Conservation (phyloP, 2,329 filamentous ascomycete species). For the Alternaria metachromatica region DNA sequence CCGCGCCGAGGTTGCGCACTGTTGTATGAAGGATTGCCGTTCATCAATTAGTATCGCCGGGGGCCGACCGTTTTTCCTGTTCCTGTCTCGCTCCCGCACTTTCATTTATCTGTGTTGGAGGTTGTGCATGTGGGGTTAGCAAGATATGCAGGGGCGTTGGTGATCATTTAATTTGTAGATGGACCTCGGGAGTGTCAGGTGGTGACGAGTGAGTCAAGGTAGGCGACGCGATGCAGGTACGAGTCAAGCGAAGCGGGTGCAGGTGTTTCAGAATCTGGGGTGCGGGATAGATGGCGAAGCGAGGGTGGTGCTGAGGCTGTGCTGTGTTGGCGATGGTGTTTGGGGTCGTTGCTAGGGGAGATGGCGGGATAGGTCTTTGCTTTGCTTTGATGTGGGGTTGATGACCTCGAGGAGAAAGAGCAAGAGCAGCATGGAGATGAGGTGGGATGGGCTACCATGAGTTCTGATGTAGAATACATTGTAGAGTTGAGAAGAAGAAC, state of each 20-base stretch:
- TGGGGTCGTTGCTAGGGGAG: slow-evolving; percentile 3
- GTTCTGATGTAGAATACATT: too few species aligned
- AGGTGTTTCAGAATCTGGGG: background rate
- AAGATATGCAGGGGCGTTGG: background rate
- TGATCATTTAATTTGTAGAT: background rate
- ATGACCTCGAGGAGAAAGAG: background rate
- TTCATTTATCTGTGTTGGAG: background rate
- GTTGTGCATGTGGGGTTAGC: background rate
- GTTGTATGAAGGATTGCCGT: background rate
- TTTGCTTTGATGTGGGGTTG: background rate
- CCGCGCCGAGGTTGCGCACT: background rate
- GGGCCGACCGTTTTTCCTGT: background rate
- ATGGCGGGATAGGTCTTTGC: background rate
- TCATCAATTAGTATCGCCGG: background rate
- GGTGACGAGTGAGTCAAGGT: background rate
- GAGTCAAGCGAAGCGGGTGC: background rate
- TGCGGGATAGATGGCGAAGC: background rate
- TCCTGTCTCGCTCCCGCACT: background rate
- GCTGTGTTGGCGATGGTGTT: background rate
- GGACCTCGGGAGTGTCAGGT: background rate
- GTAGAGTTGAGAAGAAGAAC: too few species aligned
- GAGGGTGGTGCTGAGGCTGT: background rate
- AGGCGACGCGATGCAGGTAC: background rate
- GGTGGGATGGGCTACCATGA: too few species aligned
- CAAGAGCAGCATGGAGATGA: background rate